Evolutionary conservation across 169 alveolate species (phyloP).

Genomic region (Eimeria zaria): DNA sequence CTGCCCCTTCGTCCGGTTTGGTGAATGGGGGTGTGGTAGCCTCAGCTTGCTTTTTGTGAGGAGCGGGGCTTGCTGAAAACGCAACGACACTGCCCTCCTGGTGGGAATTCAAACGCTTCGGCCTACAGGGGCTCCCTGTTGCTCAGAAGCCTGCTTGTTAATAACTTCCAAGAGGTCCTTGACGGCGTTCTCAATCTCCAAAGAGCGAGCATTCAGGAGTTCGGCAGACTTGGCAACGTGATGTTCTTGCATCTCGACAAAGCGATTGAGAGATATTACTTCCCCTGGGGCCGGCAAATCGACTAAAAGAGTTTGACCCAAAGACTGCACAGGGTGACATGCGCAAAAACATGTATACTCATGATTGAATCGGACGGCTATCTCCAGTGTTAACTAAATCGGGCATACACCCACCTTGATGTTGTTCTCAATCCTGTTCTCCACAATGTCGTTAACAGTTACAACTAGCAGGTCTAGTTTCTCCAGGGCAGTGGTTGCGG

Average conservation of each 20-base stretch:
- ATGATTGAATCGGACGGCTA: not conserved
- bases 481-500: conserved; percentile 93
- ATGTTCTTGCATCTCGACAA: conserved; percentile 94
- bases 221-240: conserved; percentile 93
- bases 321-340: conserved; percentile 33
- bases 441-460: conserved; percentile 97
- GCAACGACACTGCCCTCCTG: not conserved
- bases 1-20: not conserved
- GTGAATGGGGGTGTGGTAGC: not conserved
- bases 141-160: conserved; percentile 94
- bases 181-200: conserved; percentile 96
- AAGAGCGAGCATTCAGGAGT: conserved; percentile 92
- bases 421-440: conserved; percentile 97
- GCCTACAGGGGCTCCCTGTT: conserved; percentile 90
- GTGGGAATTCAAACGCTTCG: not conserved
- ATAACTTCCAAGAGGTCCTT: conserved; percentile 94
- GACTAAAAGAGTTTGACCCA: conserved; percentile 93
- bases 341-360: not conserved
- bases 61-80: not conserved
- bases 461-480: conserved; percentile 96
- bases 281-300: conserved; percentile 94
- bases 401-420: conserved; percentile 89
- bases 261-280: conserved; percentile 93
- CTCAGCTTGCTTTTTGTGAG: not conserved
- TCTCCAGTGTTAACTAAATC: not conserved